Percentiles rank a stretch among this genome's conserved stretches.
phyloP scores from a whole-genome alignment of 768 basidiomycete species.

The Boletus reticulatus region DNA sequence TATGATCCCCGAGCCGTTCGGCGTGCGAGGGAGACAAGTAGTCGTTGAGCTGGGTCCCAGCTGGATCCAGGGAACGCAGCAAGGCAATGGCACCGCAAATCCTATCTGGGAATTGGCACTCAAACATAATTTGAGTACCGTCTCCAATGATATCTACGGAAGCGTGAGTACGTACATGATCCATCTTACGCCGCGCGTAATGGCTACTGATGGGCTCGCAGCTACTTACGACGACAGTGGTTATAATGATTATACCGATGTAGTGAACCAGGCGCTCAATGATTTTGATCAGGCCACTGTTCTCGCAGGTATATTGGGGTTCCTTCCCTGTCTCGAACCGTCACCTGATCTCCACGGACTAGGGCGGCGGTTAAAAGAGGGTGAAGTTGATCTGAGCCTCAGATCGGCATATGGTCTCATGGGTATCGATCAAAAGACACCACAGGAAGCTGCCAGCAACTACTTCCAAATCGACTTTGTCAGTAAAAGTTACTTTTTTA shows the following conservation, averaged over 20 bases:
- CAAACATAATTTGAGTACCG: conserved; percentile 50
- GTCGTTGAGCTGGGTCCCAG: conserved; percentile 59
- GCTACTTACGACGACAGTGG: conserved; percentile 59
- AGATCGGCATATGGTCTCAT: conserved; percentile 52
- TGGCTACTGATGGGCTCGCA: conserved; percentile 18
- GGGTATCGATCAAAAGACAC: conserved; percentile 43
- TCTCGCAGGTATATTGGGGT: conserved; percentile 38
- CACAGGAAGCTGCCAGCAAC: conserved; percentile 51
- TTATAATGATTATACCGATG: conserved; percentile 43
- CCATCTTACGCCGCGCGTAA: neutral
- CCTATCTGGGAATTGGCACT: conserved; percentile 58
- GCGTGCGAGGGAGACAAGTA: conserved; percentile 33
- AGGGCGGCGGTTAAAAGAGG: conserved; percentile 12
- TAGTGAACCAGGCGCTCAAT: conserved; percentile 40
- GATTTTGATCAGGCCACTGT: conserved; percentile 42
- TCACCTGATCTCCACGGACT: neutral
- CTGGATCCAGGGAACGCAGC: conserved; percentile 59
- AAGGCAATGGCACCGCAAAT: conserved; percentile 49
- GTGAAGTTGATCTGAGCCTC: conserved; percentile 50
- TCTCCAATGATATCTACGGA: conserved; percentile 43
- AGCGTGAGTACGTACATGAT: conserved; percentile 41
- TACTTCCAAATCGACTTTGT: conserved; percentile 51
- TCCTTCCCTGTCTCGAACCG: conserved; percentile 47
- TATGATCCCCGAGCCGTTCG: conserved; percentile 49
- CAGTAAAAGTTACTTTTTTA: neutral